Percentiles rank a stretch among this genome's conserved stretches.
These are phyloP conservation scores for Panellus pusillus DNA, from an alignment of 768 basidiomycete genomes.

Conservation along the genomic window DNA sequence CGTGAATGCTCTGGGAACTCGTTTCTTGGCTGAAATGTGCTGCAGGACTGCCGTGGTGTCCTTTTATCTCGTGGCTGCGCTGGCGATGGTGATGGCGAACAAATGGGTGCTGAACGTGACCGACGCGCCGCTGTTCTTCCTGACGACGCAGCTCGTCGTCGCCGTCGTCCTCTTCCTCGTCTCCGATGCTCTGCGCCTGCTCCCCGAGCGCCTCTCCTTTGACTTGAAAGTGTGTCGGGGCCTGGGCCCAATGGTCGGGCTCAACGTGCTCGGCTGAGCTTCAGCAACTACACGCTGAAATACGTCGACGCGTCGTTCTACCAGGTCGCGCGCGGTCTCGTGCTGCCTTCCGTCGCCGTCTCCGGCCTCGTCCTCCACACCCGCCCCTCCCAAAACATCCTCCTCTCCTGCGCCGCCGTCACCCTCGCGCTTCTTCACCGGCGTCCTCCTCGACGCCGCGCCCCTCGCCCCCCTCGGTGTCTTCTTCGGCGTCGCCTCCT, in stretches of 20 bases:
- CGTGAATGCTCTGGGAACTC: too few relatives aligned
- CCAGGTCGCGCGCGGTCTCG: slow-evolving; percentile 91
- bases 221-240: slow-evolving; percentile 68
- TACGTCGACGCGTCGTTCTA: slow-evolving; percentile 95
- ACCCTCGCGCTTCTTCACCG: slow-evolving; percentile 91
- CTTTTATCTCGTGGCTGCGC: too few relatives aligned
- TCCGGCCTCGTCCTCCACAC: slow-evolving; percentile 77
- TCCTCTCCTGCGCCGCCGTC: slow-evolving; percentile 76
- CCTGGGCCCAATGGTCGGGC: slow-evolving; percentile 67
- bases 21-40: too few relatives aligned
- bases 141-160: slow-evolving; percentile 77
- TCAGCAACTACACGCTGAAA: slow-evolving; percentile 90
- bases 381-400: slow-evolving; percentile 75
- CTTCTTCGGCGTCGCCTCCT: slow-evolving; percentile 79
- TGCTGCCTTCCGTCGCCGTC: slow-evolving; percentile 88
- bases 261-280: slow-evolving; percentile 87
- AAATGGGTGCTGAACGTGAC: slow-evolving; percentile 89
- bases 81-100: too few relatives aligned
- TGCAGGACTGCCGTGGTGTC: too few relatives aligned
- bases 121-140: slow-evolving; percentile 80
- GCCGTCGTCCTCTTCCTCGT: slow-evolving; percentile 73
- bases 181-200: slow-evolving; percentile 60
- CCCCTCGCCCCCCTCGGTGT: slow-evolving; percentile 64
- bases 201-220: slow-evolving; percentile 67
- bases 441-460: slow-evolving; percentile 77